Percentiles rank a stretch among this genome's conserved stretches.
phyloP scores from a whole-genome alignment of 352 stramenopile genomes.

The Pythium plurisporium region DNA sequence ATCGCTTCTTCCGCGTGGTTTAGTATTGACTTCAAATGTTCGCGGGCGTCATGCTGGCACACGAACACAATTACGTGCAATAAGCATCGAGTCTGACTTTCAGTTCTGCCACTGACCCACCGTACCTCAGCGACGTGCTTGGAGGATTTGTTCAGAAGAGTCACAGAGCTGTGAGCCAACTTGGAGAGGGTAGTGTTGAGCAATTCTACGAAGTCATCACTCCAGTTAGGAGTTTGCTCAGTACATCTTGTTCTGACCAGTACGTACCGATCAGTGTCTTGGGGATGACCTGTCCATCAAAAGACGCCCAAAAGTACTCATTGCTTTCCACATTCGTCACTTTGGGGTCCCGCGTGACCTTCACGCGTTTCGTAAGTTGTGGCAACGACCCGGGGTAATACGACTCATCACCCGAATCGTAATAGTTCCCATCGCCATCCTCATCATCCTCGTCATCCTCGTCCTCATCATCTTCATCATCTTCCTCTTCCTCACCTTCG shows the following conservation, averaged over 20 bases:
- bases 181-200: conserved; percentile 70
- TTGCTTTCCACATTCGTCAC: conserved; percentile 13
- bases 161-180: conserved; percentile 46
- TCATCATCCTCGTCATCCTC: conserved; percentile 32
- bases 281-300: conserved; percentile 52
- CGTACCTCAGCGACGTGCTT: conserved; percentile 37
- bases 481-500: conserved; percentile 34
- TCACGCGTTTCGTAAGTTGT: conserved; percentile 47
- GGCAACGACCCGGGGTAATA: conserved; percentile 35
- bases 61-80: background rate
- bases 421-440: conserved; percentile 37
- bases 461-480: conserved; percentile 34
- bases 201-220: conserved; percentile 31
- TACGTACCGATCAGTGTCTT: conserved; percentile 69
- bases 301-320: conserved; percentile 67
- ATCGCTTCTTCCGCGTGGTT: conserved; percentile 6
- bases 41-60: conserved; percentile 12
- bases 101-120: background rate
- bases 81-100: background rate
- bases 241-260: background rate
- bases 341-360: conserved; percentile 29
- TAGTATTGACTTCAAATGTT: conserved; percentile 17
- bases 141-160: conserved; percentile 45
- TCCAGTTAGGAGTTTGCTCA: background rate
- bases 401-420: conserved; percentile 56